Evolutionary conservation across 2,329 filamentous ascomycete species (phyloP).

Genomic region (Penicillium expansum): DNA sequence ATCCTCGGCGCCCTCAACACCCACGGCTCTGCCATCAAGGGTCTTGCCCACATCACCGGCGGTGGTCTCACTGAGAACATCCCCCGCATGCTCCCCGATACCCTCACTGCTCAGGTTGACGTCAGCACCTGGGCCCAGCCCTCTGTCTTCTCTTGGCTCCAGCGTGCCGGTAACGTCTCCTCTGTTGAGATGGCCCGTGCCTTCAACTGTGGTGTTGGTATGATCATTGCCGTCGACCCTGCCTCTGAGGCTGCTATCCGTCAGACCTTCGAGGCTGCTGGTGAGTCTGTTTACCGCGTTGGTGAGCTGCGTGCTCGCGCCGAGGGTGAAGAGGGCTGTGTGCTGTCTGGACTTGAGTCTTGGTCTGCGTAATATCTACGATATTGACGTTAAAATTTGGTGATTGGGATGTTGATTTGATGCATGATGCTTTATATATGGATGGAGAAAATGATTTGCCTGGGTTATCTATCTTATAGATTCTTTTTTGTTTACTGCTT

Average conservation of each 20-base stretch:
- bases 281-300: slow-evolving; percentile 75
- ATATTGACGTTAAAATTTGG: slow-evolving; percentile 5
- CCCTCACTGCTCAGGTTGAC: slow-evolving; percentile 78
- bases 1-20: slow-evolving; percentile 63
- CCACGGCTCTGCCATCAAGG: slow-evolving; percentile 65
- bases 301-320: slow-evolving; percentile 65
- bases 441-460: slow-evolving; percentile 7
- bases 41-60: slow-evolving; percentile 94
- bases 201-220: slow-evolving; percentile 93
- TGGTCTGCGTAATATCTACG: slow-evolving; percentile 34
- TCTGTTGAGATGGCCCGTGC: slow-evolving; percentile 81
- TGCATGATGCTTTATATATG: slow-evolving; percentile 10
- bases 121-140: slow-evolving; percentile 72
- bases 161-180: slow-evolving; percentile 65
- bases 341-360: slow-evolving; percentile 59
- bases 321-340: slow-evolving; percentile 56
- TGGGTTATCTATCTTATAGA: slow-evolving; percentile 8
- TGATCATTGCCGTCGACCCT: slow-evolving; percentile 76
- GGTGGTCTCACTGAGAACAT: slow-evolving; percentile 92
- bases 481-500: slow-evolving; percentile 1
- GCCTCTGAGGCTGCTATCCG: slow-evolving; percentile 22
- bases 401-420: slow-evolving; percentile 7
- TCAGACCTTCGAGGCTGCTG: slow-evolving; percentile 60
- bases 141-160: slow-evolving; percentile 83
- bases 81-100: slow-evolving; percentile 80